Evolutionary conservation across 2,329 filamentous ascomycete species (phyloP).

Genomic region (Plectosphaerella sp.): DNA sequence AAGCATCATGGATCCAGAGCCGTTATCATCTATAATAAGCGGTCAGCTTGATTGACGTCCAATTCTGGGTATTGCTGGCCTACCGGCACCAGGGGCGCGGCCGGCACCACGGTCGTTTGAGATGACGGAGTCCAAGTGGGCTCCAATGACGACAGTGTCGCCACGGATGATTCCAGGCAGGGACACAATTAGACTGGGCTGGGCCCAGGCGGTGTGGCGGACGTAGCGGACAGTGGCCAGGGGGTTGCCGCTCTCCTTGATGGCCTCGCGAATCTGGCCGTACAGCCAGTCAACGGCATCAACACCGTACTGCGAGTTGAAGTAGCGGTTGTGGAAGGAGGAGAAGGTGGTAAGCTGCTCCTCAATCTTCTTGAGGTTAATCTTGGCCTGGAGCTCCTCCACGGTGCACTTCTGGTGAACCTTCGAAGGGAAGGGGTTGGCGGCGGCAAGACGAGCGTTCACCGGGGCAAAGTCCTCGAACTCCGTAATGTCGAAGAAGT

Average conservation of each 20-base stretch:
- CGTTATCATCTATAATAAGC: slow-evolving; percentile 82
- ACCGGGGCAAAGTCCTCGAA: slow-evolving; percentile 9
- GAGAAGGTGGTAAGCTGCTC: slow-evolving; percentile 48
- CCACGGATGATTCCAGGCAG: slow-evolving; percentile 65
- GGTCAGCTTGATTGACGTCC: too few relatives aligned
- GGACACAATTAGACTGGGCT: slow-evolving; percentile 74
- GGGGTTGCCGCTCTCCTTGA: slow-evolving; percentile 56
- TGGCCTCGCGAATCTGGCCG: slow-evolving; percentile 57
- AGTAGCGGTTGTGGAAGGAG: slow-evolving; percentile 64
- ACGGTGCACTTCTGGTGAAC: slow-evolving; percentile 14
- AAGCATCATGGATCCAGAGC: slow-evolving; percentile 73
- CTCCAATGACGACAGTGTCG: slow-evolving; percentile 72
- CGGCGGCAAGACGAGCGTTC: slow-evolving; percentile 4
- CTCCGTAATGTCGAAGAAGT: slow-evolving; percentile 20
- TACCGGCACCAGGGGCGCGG: slow-evolving; percentile 61
- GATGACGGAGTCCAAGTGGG: slow-evolving; percentile 79
- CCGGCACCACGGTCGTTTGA: slow-evolving; percentile 66
- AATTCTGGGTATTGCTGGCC: too few relatives aligned
- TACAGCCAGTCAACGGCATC: slow-evolving; percentile 74
- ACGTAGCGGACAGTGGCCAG: slow-evolving; percentile 61
- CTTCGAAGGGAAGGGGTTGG: slow-evolving; percentile 12
- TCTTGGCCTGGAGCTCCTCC: slow-evolving; percentile 8
- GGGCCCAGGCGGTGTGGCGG: slow-evolving; percentile 62
- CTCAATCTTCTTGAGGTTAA: slow-evolving; percentile 7
- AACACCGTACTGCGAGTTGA: slow-evolving; percentile 59